Base-by-base conservation (phyloP, 345 rosid species). In the Lepidium didymum region DNA sequence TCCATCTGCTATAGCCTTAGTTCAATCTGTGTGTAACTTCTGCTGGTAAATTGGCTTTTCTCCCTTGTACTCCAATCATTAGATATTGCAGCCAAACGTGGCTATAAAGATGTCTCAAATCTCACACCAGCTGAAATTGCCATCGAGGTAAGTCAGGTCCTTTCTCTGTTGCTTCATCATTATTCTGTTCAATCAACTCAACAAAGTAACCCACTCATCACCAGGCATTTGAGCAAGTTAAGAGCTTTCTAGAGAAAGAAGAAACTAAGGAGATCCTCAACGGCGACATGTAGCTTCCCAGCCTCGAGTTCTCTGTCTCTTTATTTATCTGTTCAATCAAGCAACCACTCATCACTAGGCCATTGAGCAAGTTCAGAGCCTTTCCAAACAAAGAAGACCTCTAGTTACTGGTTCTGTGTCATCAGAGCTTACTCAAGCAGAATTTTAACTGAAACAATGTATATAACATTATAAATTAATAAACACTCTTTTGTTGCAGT, bases 21-120 rank as follows among this genome's bases (percentile, higher is more conserved):
- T 25, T 43, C 4, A 64, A 4, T 21, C 31, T 49, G 3, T 37
- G 58, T 25, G 43, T 21, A 42, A 43, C 14, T 43, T 62, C 10
- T 43, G 69, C 45, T 44, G 16, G 36, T 63, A 35, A 62, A 27
- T 47, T 45, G 18, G 50, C 23, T 47, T 56, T 56, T 19, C 1
- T 1, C 36, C 38, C 21, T 58, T 49, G 31, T 19, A 16, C 54
- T 33, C 19, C 29, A 65, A 56, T 33, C 50, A 15, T 64, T 84
- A 94, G 99, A 80, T 72, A 87, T 94, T 72, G 96, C 95, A 4
- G 83, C 80, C 37, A 89, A 91, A 72, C 87, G 76, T 10, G 93
- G 96, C 18, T 75, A 78, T 35, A 65, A 67, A 57, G 92, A 94
- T 31, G 83, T 91, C 45, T 86, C 84, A 11, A 71, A 68, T 44